Percentiles rank a stretch among this genome's conserved stretches.
Conservation (phyloP, 2,329 filamentous ascomycete species). For the Colletotrichum tropicicola region DNA sequence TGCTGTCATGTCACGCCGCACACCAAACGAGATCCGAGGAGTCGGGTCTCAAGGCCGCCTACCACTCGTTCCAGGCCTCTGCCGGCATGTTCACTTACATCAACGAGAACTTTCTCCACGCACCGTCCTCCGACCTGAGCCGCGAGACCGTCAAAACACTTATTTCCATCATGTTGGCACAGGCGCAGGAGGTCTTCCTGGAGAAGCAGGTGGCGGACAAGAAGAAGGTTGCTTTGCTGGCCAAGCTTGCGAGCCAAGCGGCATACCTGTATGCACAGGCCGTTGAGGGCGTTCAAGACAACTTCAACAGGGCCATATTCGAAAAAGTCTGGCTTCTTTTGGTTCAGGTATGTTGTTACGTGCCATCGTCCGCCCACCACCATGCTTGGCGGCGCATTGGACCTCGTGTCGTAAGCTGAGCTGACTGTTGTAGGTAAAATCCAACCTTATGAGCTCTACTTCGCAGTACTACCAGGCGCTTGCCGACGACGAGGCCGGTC, state of each 20-base stretch:
- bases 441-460: conserved; percentile 82
- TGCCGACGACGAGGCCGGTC: conserved; percentile 88
- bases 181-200: conserved; percentile 96
- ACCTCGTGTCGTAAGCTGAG: background rate
- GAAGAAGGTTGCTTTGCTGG: conserved; percentile 91
- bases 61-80: conserved; percentile 97
- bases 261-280: conserved; percentile 89
- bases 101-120: conserved; percentile 98
- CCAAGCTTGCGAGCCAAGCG: conserved; percentile 92
- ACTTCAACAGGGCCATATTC: conserved; percentile 89
- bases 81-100: conserved; percentile 99
- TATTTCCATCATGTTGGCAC: conserved; percentile 91
- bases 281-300: conserved; percentile 89
- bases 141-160: conserved; percentile 95
- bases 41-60: conserved; percentile 91
- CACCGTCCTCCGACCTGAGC: conserved; percentile 94
- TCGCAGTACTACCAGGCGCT: conserved; percentile 95
- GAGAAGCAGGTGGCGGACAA: conserved; percentile 94
- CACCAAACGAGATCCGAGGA: conserved; percentile 93
- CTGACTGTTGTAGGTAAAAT: conserved; percentile 68
- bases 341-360: conserved; percentile 70
- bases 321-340: conserved; percentile 93
- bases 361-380: background rate
- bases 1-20: conserved; percentile 94
- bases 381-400: background rate